A percentile compares a stretch with the other conserved stretches of the same genome.
Evolutionary conservation across 768 basidiomycete species (phyloP).

Genomic region (Panaeolus papilionaceus): DNA sequence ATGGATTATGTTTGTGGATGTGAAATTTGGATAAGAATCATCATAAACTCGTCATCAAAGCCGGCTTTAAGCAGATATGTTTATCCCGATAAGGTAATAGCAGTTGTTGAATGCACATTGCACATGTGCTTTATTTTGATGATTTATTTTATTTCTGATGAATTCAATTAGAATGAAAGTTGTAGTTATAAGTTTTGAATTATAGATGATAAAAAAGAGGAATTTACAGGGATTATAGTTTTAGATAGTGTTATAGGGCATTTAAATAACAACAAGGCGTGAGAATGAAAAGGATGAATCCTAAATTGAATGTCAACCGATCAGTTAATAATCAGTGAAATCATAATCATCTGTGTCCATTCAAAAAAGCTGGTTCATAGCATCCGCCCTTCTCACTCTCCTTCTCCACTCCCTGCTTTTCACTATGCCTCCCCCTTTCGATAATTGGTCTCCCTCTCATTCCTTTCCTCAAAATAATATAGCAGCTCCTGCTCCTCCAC

Average conservation of each 20-base stretch:
- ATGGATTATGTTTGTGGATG: constrained; percentile 11
- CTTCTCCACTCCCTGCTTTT: constrained; percentile 27
- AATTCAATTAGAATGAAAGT: background rate
- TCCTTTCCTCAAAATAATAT: constrained; percentile 25
- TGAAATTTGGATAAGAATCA: constrained; percentile 6
- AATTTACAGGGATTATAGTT: background rate
- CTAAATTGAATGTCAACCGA: constrained; percentile 33
- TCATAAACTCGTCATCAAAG: constrained; percentile 12
- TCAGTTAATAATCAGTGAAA: constrained; percentile 36
- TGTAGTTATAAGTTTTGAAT: background rate
- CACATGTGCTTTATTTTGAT: background rate
- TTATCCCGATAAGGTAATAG: constrained; percentile 14
- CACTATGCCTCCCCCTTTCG: constrained; percentile 34
- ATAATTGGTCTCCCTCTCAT: constrained; percentile 35
- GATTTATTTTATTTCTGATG: background rate
- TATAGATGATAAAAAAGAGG: background rate
- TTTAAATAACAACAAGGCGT: constrained; percentile 31
- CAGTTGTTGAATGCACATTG: background rate
- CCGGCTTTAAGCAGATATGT: constrained; percentile 13
- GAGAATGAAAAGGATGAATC: constrained; percentile 31
- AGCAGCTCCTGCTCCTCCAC: constrained; percentile 34
- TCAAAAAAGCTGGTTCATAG: constrained; percentile 31
- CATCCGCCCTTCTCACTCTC: constrained; percentile 30
- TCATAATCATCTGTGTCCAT: constrained; percentile 36
- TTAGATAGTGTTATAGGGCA: background rate